phyloP scores from a whole-genome alignment of 2,329 filamentous ascomycete species.

The Thermothelomyces thermophilus region DNA sequence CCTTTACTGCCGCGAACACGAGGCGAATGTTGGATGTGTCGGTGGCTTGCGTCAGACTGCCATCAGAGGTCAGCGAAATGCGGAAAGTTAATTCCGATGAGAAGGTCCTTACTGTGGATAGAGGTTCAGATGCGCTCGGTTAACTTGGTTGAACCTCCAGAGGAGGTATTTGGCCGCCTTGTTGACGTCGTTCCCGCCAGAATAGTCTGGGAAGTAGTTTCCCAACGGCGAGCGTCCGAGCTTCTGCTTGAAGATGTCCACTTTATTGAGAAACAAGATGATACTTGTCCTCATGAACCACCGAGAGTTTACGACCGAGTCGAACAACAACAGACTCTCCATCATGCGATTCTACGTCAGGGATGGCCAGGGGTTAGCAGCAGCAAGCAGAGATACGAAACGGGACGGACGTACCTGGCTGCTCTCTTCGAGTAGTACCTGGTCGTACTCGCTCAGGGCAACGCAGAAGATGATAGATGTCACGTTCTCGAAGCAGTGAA shows the following conservation, averaged over 20 bases:
- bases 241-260: constrained; percentile 96
- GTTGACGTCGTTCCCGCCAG: constrained; percentile 94
- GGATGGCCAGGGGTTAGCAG: constrained; percentile 16
- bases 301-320: constrained; percentile 95
- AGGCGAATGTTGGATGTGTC: constrained; percentile 97
- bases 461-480: constrained; percentile 99
- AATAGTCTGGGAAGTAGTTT: constrained; percentile 98
- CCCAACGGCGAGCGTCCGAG: constrained; percentile 80
- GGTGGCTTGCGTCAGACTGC: constrained; percentile 94
- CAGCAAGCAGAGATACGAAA: not conserved
- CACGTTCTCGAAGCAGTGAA: constrained; percentile 99
- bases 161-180: constrained; percentile 95
- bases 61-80: constrained; percentile 8
- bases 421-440: constrained; percentile 92
- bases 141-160: constrained; percentile 98
- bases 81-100: not conserved
- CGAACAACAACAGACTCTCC: constrained; percentile 92
- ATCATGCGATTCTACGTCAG: constrained; percentile 87
- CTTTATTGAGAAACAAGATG: constrained; percentile 97
- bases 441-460: constrained; percentile 95
- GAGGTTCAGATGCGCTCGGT: constrained; percentile 87
- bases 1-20: constrained; percentile 96
- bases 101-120: constrained; percentile 85
- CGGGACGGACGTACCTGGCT: constrained; percentile 68
- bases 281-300: constrained; percentile 99